Evolutionary conservation across 2,329 filamentous ascomycete species (phyloP).

Genomic region (Ascochyta lentis): DNA sequence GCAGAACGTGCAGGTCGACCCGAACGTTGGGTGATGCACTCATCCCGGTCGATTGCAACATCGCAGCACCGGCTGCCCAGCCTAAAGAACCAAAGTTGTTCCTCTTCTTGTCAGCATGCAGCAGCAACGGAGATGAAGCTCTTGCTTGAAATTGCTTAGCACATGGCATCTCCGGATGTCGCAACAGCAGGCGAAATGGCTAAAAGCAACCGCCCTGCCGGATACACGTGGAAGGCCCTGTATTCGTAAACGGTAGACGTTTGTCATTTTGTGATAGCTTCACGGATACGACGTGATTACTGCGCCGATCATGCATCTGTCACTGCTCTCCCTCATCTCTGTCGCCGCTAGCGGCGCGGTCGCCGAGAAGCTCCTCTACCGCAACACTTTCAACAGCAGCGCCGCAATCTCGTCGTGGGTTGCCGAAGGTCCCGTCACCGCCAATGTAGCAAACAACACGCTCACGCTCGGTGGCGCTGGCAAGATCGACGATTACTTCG

Average conservation of each 20-base stretch:
- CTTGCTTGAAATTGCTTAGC: neutral
- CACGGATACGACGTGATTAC: neutral
- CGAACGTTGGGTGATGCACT: conserved; percentile 3
- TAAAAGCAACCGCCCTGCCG: conserved; percentile 1
- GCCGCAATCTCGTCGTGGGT: conserved; percentile 38
- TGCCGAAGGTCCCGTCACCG: conserved; percentile 41
- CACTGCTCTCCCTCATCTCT: conserved; percentile 3
- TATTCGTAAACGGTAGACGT: neutral
- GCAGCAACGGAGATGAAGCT: neutral
- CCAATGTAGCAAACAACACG: conserved; percentile 34
- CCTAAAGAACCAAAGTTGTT: neutral
- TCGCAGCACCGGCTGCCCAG: conserved; percentile 1
- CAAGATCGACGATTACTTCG: conserved; percentile 38
- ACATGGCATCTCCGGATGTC: conserved; percentile 8
- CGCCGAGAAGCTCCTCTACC: conserved; percentile 44
- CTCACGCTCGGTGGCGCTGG: conserved; percentile 37
- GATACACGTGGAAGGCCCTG: neutral
- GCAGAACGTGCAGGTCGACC: neutral
- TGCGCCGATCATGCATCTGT: conserved; percentile 12
- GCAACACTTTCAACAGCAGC: conserved; percentile 38
- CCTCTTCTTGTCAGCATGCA: neutral
- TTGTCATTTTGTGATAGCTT: neutral
- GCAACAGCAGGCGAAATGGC: neutral
- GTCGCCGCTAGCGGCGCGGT: conserved; percentile 21
- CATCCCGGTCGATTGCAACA: conserved; percentile 19